These are phyloP conservation scores for Clathrus columnatus DNA, from an alignment of 768 basidiomycete genomes.

Conservation along the genomic window DNA sequence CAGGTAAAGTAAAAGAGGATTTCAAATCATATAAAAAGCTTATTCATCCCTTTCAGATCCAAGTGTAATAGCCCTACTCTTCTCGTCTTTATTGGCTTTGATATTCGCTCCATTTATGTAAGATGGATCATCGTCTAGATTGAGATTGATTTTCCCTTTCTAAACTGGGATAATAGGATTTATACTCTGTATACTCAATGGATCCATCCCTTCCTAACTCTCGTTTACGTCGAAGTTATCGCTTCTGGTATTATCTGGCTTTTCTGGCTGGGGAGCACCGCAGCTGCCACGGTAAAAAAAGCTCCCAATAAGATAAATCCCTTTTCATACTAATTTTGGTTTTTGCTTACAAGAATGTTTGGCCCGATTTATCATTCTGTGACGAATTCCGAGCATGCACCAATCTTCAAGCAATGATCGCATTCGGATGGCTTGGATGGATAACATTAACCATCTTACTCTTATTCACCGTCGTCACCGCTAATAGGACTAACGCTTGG, in stretches of 20 bases:
- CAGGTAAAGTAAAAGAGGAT: no score
- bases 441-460: conserved; percentile 16
- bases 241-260: conserved; percentile 19
- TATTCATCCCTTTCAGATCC: conserved; percentile 15
- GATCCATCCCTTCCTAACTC: conserved; percentile 2
- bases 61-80: conserved; percentile 22
- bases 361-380: conserved; percentile 22
- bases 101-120: conserved; percentile 18
- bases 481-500: not conserved
- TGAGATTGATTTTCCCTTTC: not conserved
- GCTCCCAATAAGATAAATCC: no score
- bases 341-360: conserved; percentile 18
- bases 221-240: conserved; percentile 16
- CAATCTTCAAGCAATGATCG: conserved; percentile 23
- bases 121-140: conserved; percentile 4
- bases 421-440: conserved; percentile 26
- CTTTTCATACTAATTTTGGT: no score
- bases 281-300: conserved; percentile 18
- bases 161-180: conserved; percentile 2
- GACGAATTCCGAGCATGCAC: conserved; percentile 19
- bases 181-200: not conserved
- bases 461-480: conserved; percentile 12
- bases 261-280: conserved; percentile 24
- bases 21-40: not conserved
- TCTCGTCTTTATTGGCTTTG: conserved; percentile 18